Evolutionary conservation across 2,329 filamentous ascomycete species (phyloP), one percentile per base, ranked within the genome.

Genomic region (Talaromyces sp.): DNA sequence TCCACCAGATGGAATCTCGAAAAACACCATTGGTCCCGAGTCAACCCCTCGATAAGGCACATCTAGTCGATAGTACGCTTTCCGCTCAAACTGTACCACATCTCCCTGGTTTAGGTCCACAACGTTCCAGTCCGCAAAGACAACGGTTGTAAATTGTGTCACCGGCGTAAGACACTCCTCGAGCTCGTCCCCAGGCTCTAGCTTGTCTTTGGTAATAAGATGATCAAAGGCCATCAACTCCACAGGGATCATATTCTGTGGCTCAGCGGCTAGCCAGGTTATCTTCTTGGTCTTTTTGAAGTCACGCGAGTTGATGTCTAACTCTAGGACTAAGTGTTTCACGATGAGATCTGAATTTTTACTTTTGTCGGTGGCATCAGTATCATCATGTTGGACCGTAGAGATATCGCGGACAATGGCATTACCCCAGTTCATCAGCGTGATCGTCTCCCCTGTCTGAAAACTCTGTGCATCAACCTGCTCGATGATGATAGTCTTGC

Each of bases 221-320:
- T 95, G 92, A 77, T 96, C 93, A 73, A 96, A 97, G 67, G 97
- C 92, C 77, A 92, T 92, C 8, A 96, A 83, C 76, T 96, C 90
- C 24, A 93, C 87, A 8, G 88, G 86, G 12, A 96, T 82, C 0
- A 96, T 83, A 61, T 89, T 84, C 77, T 93, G 89, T 38, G 19
- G 7, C 66, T 90, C 85, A 0, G 83, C 84, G 1, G 91, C 88
- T 51, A 97, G 80, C 93, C 93, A 97, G 1, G 92, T 97, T 48
- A 97, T 86, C 82, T 97, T 97, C 0, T 93, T 97, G 71, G 90
- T 88, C 82, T 96, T 96, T 75, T 97, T 38, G 35, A 38, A 38
- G 35, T 38, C 35, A 2, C 35, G 35, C 6, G 35, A 38, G 1
- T 3, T n/a, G 35, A n/a, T 14, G 17, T 38, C 35, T 38, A 38